A percentile compares a stretch with the other conserved stretches of the same genome.
These are phyloP conservation scores for Neurospora crassa DNA, from an alignment of 2,329 filamentous ascomycete species.

Conservation along the genomic window DNA sequence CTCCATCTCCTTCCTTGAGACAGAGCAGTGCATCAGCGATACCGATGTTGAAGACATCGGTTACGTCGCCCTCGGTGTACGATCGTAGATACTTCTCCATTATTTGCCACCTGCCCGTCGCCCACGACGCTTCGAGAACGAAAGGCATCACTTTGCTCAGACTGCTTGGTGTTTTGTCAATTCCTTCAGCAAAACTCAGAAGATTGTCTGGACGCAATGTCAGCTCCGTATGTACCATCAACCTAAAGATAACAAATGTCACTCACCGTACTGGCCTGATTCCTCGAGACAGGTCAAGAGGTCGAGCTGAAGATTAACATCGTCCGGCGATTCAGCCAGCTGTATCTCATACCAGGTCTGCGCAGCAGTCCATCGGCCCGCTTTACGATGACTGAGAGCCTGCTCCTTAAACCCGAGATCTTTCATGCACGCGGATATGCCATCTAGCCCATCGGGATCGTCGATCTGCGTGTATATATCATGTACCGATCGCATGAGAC, in stretches of 20 bases:
- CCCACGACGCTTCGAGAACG: conserved; percentile 87
- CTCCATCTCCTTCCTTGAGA: conserved; percentile 41
- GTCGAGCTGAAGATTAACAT: conserved; percentile 70
- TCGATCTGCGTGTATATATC: conserved; percentile 97
- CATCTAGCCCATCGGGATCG: conserved; percentile 92
- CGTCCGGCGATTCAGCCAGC: conserved; percentile 67
- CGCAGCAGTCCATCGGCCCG: conserved; percentile 85
- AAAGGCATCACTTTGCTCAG: conserved; percentile 65
- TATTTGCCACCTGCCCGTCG: conserved; percentile 70
- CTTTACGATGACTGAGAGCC: conserved; percentile 83
- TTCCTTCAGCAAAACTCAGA: conserved; percentile 75
- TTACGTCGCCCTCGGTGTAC: conserved; percentile 38
- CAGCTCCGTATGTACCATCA: not conserved
- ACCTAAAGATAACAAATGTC: not conserved
- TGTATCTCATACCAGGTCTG: conserved; percentile 97
- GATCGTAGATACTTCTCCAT: conserved; percentile 56
- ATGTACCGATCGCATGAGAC: conserved; percentile 69
- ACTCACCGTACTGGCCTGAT: conserved; percentile 83
- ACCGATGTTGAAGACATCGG: conserved; percentile 71
- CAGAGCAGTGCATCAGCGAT: conserved; percentile 60
- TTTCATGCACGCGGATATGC: conserved; percentile 79
- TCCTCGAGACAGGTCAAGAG: conserved; percentile 83
- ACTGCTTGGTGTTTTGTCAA: conserved; percentile 44
- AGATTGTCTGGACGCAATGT: conserved; percentile 55
- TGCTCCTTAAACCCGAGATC: conserved; percentile 55